Percentiles rank a stretch among this genome's conserved stretches.
phyloP scores from a whole-genome alignment of 257 asterid genomes.

The Verbascum thapsus region DNA sequence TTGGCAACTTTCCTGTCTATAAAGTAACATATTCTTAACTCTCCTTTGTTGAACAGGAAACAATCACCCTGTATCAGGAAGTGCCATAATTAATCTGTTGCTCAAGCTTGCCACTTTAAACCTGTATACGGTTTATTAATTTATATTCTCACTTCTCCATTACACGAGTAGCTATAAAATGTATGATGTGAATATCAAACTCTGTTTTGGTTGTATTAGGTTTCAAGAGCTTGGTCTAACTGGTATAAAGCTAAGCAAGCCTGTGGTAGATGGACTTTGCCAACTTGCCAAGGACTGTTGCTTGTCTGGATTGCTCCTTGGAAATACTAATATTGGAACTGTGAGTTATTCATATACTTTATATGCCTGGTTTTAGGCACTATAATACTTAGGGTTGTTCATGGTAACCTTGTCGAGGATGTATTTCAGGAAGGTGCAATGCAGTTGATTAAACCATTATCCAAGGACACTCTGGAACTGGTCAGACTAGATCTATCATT shows the following conservation, averaged over 20 bases:
- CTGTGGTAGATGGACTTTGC: conserved; percentile 76
- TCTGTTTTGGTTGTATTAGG: conserved; percentile 40
- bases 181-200: conserved; percentile 4
- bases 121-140: conserved; percentile 40
- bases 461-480: conserved; percentile 65
- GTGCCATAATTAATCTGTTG: conserved; percentile 58
- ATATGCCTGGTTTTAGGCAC: conserved; percentile 17
- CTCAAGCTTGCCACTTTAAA: conserved; percentile 63
- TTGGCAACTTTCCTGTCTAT: conserved; percentile 18
- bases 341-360: conserved; percentile 48
- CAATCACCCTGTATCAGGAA: conserved; percentile 73
- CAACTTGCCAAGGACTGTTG: conserved; percentile 59
- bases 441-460: conserved; percentile 66
- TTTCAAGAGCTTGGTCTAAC: conserved; percentile 81
- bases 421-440: conserved; percentile 74
- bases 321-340: conserved; percentile 70
- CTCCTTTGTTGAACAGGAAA: conserved; percentile 55
- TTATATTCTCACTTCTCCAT: conserved; percentile 11
- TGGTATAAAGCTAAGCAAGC: conserved; percentile 83
- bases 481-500: conserved; percentile 78
- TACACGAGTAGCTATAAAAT: conserved; percentile 25
- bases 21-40: background rate
- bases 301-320: conserved; percentile 83
- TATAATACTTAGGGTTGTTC: no score
- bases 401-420: conserved; percentile 25